Evolutionary conservation across 176 grass and related monocot genomes (phyloP), one percentile per base, ranked within the genome.

Genomic region (Tillandsia leiboldiana): DNA sequence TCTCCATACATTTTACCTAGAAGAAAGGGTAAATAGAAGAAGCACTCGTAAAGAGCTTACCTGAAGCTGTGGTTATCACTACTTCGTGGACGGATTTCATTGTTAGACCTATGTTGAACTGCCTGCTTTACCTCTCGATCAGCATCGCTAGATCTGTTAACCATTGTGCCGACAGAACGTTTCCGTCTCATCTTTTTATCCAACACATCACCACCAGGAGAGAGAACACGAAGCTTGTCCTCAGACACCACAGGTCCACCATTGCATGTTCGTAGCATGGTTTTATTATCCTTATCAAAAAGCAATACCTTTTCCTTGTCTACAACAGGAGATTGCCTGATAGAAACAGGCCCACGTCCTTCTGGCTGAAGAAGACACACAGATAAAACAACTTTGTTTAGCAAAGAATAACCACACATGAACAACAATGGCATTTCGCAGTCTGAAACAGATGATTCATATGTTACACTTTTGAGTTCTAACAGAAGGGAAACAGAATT

Each of bases 101-200:
- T 90, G 27, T 67, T 49, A 53, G 61, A 3, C 27, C 83, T 85
- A 15, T 74, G 72, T 77, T 83, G 87, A 61, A 65, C 66, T 51
- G 71, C 23, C 8, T 70, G 73, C 66, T 90, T 90, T 65, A 80
- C 76, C 67, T 83, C 79, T 68, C 76, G 72, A 51, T 90, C 87
- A 28, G 70, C 64, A 57, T 96, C 87, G 17, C 9, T 90, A 52
- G 56, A 50, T 83, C 91, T 84, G 77, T 71, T 90, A 51, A 84
- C 77, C 86, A 89, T 81, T 63, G 86, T 86, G 33, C 91, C 87
- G 65, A 91, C 74, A 69, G 87, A 96, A 61, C 85, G 82, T 50
- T 77, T 91, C 26, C 87, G 71, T 73, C 79, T 91, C 74, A 90
- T 50, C 63, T 87, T 96, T 73, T 87, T 96, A 53, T 87, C 91